Base-by-base conservation (phyloP, 305 asterid species). In the Fraxinus latifolia region DNA sequence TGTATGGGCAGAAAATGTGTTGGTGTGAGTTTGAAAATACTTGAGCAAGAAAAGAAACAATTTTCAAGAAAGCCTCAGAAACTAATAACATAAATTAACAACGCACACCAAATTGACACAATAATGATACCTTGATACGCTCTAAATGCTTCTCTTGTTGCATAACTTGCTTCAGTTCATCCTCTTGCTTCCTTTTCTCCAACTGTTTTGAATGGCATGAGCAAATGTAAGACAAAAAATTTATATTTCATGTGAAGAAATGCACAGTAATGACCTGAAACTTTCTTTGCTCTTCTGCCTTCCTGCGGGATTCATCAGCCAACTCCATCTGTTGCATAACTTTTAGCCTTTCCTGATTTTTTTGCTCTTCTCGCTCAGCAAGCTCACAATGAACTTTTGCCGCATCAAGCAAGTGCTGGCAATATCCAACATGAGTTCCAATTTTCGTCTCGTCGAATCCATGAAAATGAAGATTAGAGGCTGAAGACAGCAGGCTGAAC, bases 401-500 rank as follows among this genome's bases (percentile, higher is more conserved):
- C 74, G 97, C 98, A 79, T 92, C 98, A 77, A 96, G 98, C 90
- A 94, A 90, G 88, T 92, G 98, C 90, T 93, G 92, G 92, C 98
- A 94, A 85, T 96, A 96, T 25, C 92, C 97, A 86, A 96, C 99
- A 74, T 96, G 99, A 83, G 99, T 96, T 82, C 92, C 98, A 7
- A 96, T 96, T 88, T 96, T 94, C 90, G 92, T 94, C 91, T 96
- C 99, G 83, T 96, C 99, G 87, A 96, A 94, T 74, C 99, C 98
- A 87, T 96, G 99, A 84, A 85, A 86, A 21, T 96, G 97, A 83
- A 91, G 98, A 86, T 94, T 90, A 80, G 98, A 92, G 76, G 99
- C 92, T 60, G 95, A 85, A 82, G 99, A 94, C 29, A 96, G 88
- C 87, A 96, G 77, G 91, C 95, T 91, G 92, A 96, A 96, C 90